Evolutionary conservation across 176 grass and related monocot species (phyloP), one percentile per base, ranked within the genome.

Genomic region (Saccharum spontaneum): DNA sequence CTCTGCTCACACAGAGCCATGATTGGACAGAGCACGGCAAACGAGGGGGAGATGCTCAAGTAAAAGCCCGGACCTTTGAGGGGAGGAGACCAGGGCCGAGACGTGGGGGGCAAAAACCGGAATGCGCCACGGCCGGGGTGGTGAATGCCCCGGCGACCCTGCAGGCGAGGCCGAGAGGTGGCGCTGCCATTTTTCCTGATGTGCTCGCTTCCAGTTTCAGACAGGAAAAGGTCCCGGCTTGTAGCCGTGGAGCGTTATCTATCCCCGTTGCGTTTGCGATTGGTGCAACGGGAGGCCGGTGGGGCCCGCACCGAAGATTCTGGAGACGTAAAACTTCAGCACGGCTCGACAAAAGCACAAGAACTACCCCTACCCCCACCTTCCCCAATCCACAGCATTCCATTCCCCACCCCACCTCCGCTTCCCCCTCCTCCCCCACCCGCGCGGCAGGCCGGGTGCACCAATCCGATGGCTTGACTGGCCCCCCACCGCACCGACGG

Each of bases 221-320:
- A 14, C 13, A 10, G 67, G 45, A 80, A 80, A 54, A 59, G 67
- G 62, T 82, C 75, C 37, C 48, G 34, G 69, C 37, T 52, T 67
- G 5, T 30, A 65, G 89, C 67, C 16, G 16, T 69, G 46, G 37
- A 79, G 46, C 85, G 67, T 87, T 87, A 87, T 87, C 89, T 49
- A 83, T 87, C 85, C 11, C 60, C 59, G 66, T 50, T 30, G 36
- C n/a, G 28, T 44, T 41, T 34, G 88, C 84, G 73, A 90, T 83
- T 90, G 88, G 88, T 24, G 38, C 71, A 73, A 50, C 71, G 30
- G 71, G 15, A 50, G 71, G 17, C 71, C 8, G 24, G 71, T 74
- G 44, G 71, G 44, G 3, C 71, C 44, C 28, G 15, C 24, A 18
- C 24, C 10, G 71, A 46, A 28, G 71, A 74, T 2, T 72, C 44